Evolutionary conservation across 805 yeast species (phyloP), one percentile per base, ranked within the genome.

Genomic region (Candida vaughaniae): DNA sequence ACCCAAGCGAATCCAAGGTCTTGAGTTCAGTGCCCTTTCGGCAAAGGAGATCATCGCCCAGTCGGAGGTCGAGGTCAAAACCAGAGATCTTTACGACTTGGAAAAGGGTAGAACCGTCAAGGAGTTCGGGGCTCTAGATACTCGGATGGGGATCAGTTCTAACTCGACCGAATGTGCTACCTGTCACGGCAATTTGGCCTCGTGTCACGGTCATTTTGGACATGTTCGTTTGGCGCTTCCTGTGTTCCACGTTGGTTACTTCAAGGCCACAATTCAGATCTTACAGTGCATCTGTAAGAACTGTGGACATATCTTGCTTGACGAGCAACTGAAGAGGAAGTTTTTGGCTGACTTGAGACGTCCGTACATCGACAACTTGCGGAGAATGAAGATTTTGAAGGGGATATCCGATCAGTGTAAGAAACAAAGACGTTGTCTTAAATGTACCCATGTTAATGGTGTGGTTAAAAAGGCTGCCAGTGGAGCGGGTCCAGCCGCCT

Each of bases 141-240:
- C 88, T 16, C 73, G 77, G 36, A 89, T 95, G 99, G 99, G 99
- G 57, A 87, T 87, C 3, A 86, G 96, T 5, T 80, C 93, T 36
- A 89, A 87, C 48, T 63, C 82, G n/a, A 69, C 79, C 11, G 95
- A 85, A 56, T 93, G 99, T 69, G 60, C 77, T 10, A 95, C 98
- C 0, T 93, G 99, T 64, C 87, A 80, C 51, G 98, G 98, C 3
- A 80, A 80, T 49, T 66, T 93, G 46, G 95, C 96, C 0, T 77
- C 95, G 1, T 93, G 99, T 60, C 97, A 91, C 64, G 99, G 99
- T 41, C 99, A 93, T 66, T 93, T 93, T 60, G 99, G 99, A 28
- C 96, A 95, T 55, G 78, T 93, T 46, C 78, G 87, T 52, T 73
- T 93, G 35, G 96, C 98, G 0, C 69, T 93, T 30, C 99, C 99